Base-by-base conservation (phyloP, 2,329 filamentous ascomycete species). In the Diplodia seriata region DNA sequence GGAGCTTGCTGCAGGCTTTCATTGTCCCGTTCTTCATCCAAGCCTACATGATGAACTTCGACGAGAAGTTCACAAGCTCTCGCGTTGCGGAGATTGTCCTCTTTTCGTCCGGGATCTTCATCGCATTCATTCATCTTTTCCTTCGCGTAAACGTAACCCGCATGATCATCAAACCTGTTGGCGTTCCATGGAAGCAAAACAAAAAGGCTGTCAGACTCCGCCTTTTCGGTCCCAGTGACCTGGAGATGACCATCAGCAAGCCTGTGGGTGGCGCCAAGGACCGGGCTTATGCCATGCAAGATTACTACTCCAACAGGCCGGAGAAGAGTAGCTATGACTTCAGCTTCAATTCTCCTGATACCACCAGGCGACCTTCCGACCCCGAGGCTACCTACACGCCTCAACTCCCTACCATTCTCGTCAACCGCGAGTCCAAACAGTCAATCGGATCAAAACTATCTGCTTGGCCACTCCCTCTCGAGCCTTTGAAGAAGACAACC, bases 21-120 rank as follows among this genome's bases (percentile, higher is more conserved):
- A 82, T 90, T 18, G 87, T 90, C 1, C 91, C 87, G 70, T 91
- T 91, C 75, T 85, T 84, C 70, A 84, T 84, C 14, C 78, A 89
- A 23, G 82, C 84, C 6, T 84, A 87, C 67, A 75, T 79, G 43
- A 67, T 70, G 55, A 73, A 78, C 57, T 80, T 80, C 62, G 75
- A 78, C 61, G 76, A 81, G 33, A 81, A 82, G 76, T 68, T 85
- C 54, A 85, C 83, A 31, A 78, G 89, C 4, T 83, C 87, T 2
- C 87, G 90, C 82, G 85, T 90, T 50, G 87, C 88, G 31, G 86
- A 88, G 18, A 86, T 91, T 7, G 86, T 89, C 2, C 82, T 88
- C 18, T 91, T 91, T 73, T 81, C 90, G 2, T 88, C 89, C 0
- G 90, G 89, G 2, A 78, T 91, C 18, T 83, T 89, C 75, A 89